These are phyloP conservation scores for Colletotrichum brevisporum DNA, from an alignment of 2,329 filamentous ascomycete genomes.

Conservation along the genomic window DNA sequence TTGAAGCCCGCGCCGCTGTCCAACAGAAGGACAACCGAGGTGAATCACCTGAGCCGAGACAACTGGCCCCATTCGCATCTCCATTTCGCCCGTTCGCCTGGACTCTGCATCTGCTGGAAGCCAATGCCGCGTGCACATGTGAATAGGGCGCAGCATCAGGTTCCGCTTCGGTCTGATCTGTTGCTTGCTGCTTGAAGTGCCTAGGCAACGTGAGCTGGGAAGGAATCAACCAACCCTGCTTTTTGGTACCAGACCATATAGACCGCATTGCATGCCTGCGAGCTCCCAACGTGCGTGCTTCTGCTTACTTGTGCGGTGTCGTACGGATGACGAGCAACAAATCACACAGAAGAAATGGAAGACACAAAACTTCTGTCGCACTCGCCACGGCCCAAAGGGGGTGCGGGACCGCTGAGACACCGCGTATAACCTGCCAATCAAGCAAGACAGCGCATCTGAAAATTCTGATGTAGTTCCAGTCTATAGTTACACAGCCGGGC, in stretches of 20 bases:
- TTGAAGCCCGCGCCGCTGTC: constrained; percentile 11
- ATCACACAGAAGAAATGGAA: no score
- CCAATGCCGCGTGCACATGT: constrained; percentile 1
- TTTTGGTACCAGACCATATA: no score
- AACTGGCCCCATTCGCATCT: constrained; percentile 12
- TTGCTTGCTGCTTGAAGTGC: no score
- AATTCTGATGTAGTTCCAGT: not conserved
- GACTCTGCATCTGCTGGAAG: constrained; percentile 12
- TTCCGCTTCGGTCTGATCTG: no score
- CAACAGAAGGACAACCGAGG: constrained; percentile 21
- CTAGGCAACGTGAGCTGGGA: not conserved
- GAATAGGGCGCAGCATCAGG: not conserved
- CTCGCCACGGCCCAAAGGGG: no score
- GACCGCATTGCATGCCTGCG: no score
- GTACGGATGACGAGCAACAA: no score
- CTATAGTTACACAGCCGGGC: not conserved
- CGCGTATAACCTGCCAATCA: not conserved
- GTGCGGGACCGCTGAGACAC: not conserved
- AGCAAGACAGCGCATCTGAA: not conserved
- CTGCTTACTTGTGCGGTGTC: no score
- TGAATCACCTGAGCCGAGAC: constrained; percentile 17
- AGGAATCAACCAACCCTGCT: not conserved
- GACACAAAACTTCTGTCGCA: no score
- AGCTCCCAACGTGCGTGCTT: no score
- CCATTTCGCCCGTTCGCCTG: constrained; percentile 6